Percentiles rank a stretch among this genome's conserved stretches.
Conservation (phyloP, 2,329 filamentous ascomycete species). For the Ceratocystis variospora region DNA sequence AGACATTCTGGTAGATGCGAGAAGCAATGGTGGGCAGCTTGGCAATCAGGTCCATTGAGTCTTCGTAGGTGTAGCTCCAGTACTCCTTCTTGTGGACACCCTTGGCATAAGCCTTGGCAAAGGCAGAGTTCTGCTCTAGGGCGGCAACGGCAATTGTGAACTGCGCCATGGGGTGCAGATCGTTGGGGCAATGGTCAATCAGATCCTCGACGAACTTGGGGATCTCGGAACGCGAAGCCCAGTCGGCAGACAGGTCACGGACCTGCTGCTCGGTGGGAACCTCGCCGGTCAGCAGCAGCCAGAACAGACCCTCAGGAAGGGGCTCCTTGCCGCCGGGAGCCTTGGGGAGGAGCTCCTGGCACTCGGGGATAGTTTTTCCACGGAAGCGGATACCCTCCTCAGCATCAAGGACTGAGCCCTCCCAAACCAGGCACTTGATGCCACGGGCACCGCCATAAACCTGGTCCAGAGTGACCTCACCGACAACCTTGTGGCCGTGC, state of each 20-base stretch:
- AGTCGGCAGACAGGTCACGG: constrained; percentile 93
- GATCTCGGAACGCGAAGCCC: constrained; percentile 91
- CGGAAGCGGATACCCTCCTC: constrained; percentile 99
- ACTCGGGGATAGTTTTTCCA: constrained; percentile 97
- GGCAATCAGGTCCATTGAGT: constrained; percentile 98
- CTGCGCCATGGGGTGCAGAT: constrained; percentile 99
- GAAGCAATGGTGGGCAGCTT: constrained; percentile 97
- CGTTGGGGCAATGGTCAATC: constrained; percentile 97
- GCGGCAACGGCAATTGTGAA: constrained; percentile 96
- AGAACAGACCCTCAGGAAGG: constrained; percentile 98
- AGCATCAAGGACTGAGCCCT: constrained; percentile 92
- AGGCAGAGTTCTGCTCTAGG: constrained; percentile 94
- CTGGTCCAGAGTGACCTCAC: constrained; percentile 97
- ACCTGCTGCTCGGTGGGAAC: constrained; percentile 97
- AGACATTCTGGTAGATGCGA: constrained; percentile 99
- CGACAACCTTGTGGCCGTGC: constrained; percentile 85
- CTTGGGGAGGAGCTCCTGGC: constrained; percentile 94
- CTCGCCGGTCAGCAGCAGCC: constrained; percentile 96
- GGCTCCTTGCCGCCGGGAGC: constrained; percentile 93
- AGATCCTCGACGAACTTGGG: constrained; percentile 99
- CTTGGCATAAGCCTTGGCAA: constrained; percentile 97
- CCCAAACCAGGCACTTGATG: constrained; percentile 98
- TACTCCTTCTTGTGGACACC: constrained; percentile 99
- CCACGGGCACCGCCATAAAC: constrained; percentile 98
- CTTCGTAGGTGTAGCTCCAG: constrained; percentile 99